These are phyloP conservation scores for Tricladium varicosporioides DNA, from an alignment of 2,329 filamentous ascomycete species.

Conservation along the genomic window DNA sequence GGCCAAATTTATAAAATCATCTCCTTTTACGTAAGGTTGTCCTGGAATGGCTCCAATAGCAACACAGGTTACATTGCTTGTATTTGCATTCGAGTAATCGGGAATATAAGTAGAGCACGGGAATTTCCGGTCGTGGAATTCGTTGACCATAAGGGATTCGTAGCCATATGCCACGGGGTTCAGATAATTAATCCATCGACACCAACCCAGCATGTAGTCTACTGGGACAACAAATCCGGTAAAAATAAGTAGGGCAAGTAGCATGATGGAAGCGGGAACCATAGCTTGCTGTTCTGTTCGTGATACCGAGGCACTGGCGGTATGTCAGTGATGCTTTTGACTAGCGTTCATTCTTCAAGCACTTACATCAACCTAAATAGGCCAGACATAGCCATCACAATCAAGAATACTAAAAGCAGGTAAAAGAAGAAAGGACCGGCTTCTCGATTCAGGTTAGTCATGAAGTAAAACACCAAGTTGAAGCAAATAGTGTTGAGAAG, in stretches of 20 bases:
- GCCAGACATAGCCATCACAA: conserved; percentile 55
- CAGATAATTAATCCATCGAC: conserved; percentile 72
- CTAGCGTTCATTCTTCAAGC: conserved; percentile 66
- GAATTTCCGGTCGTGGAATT: conserved; percentile 50
- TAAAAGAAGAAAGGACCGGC: conserved; percentile 82
- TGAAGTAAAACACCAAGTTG: conserved; percentile 81
- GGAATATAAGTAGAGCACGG: conserved; percentile 17
- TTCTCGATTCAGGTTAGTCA: conserved; percentile 66
- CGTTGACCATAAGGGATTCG: conserved; percentile 77
- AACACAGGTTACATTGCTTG: conserved; percentile 45
- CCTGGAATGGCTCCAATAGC: conserved; percentile 56
- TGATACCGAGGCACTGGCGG: conserved; percentile 68
- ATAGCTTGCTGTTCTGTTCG: conserved; percentile 65
- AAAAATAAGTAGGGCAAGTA: conserved; percentile 23
- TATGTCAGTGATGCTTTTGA: not conserved
- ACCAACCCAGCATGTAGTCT: conserved; percentile 71
- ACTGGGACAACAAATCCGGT: conserved; percentile 42
- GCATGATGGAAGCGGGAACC: conserved; percentile 54
- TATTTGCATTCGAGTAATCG: conserved; percentile 8
- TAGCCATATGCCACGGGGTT: conserved; percentile 67
- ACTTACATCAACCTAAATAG: conserved; percentile 78
- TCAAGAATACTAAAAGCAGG: conserved; percentile 27
- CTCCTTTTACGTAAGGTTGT: conserved; percentile 51
- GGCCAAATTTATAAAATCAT: conserved; percentile 50
- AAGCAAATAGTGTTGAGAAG: conserved; percentile 70